phyloP scores from a whole-genome alignment of 352 stramenopile species.

The Hyphochytrium catenoides region DNA sequence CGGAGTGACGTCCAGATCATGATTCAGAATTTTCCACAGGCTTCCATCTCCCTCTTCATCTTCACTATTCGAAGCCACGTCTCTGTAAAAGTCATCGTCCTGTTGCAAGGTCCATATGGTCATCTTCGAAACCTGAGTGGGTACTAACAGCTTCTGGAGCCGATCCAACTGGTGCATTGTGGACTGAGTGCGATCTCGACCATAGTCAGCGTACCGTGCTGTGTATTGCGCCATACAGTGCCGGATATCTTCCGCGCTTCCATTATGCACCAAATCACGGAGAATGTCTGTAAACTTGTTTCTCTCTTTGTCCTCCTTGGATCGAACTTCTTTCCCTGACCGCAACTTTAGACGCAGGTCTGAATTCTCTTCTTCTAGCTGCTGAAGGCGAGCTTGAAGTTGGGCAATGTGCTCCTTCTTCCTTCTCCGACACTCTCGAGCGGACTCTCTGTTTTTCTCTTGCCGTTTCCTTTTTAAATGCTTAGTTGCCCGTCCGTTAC shows the following conservation, averaged over 20 bases:
- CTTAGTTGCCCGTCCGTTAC: slow-evolving; percentile 18
- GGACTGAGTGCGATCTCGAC: slow-evolving; percentile 55
- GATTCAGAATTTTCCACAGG: slow-evolving; percentile 64
- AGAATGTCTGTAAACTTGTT: slow-evolving; percentile 53
- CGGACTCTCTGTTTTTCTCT: slow-evolving; percentile 71
- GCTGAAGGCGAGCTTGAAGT: slow-evolving; percentile 42
- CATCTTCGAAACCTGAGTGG: slow-evolving; percentile 79
- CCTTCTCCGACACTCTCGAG: slow-evolving; percentile 59
- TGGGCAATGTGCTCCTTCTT: slow-evolving; percentile 60
- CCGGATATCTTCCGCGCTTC: not conserved
- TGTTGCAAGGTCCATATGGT: slow-evolving; percentile 71
- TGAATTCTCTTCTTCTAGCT: slow-evolving; percentile 70
- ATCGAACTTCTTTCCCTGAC: slow-evolving; percentile 53
- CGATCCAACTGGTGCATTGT: slow-evolving; percentile 75
- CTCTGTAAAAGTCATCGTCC: slow-evolving; percentile 55
- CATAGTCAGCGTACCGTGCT: slow-evolving; percentile 65
- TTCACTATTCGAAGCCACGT: slow-evolving; percentile 12
- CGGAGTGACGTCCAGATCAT: slow-evolving; percentile 61
- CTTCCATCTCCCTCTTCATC: slow-evolving; percentile 63
- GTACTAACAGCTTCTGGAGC: slow-evolving; percentile 49
- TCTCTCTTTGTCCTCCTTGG: slow-evolving; percentile 55
- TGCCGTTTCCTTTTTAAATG: slow-evolving; percentile 54
- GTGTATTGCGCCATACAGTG: slow-evolving; percentile 1
- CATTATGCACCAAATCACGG: slow-evolving; percentile 21
- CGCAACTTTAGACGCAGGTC: slow-evolving; percentile 68